Base-by-base conservation (phyloP, 139 green algal species). In the Spirogloea muscicola region DNA sequence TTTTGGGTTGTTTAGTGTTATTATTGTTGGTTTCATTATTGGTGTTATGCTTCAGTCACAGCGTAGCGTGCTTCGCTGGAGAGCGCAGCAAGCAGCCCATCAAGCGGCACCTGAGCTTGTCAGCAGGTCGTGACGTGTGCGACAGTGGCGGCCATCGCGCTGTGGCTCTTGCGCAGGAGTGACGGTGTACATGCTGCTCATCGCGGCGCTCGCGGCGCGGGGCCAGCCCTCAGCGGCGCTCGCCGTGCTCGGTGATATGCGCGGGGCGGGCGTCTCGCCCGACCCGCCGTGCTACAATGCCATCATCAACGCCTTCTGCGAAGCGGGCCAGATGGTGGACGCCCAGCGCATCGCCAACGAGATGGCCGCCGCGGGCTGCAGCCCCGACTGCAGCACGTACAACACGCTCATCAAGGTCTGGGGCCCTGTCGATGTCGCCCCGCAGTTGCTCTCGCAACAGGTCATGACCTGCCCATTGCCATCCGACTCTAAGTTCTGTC, bases 371-470 rank as follows among this genome's bases (percentile, higher is more conserved):
- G 42, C 29, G 27, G 68, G 68, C 25, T 42, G n/a, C 25, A 16
- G 18, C 43, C 68, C 52, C 6, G 68, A 21, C 25, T 9, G 7
- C 41, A 36, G 16, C 34, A 77, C 68, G 2, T 69, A 59, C 58
- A 77, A 77, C 58, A 77, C 68, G 7, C 58, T 77, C 18, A 57
- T 77, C 9, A 69, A 69, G 41, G 68, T 52, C 18, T 58, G 68
- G 39, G 67, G 67, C 25, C 9, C 10, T 18, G 68, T 55, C 10
- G n/a, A n/a, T n/a, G 16, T 13, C 10, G 44, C 44, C n/a, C 44
- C 10, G 13, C 13, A 52, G 13, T 16, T 16, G 44, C 44, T 13
- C 44, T 25, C 13, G 44, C 16, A 52, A 52, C 13, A 10, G 44
- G 10, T 16, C 44, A 52, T 52, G 10, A 10, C 10, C 16, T 52